Evolutionary conservation across 352 stramenopile genomes (phyloP).

Genomic region (Phytopythium montanum): DNA sequence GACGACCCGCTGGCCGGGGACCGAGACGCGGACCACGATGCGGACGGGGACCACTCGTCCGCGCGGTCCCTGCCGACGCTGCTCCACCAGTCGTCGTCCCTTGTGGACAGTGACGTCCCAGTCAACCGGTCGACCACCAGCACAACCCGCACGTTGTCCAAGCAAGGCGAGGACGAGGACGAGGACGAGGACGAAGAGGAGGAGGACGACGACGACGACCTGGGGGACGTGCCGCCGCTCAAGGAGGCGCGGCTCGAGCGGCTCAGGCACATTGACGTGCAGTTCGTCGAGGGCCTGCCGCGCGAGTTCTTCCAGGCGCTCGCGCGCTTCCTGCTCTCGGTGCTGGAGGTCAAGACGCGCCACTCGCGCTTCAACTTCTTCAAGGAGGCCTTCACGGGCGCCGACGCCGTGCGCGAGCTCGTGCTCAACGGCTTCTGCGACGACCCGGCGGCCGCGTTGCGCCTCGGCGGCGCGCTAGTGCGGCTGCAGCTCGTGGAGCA

Average conservation of each 20-base stretch:
- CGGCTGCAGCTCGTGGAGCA: conserved; percentile 83
- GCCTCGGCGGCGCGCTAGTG: conserved; percentile 78
- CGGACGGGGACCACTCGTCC: conserved; percentile 24
- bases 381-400: conserved; percentile 82
- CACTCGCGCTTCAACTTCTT: conserved; percentile 86
- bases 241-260: conserved; percentile 71
- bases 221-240: conserved; percentile 47
- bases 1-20: conserved; percentile 2
- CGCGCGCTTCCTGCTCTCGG: conserved; percentile 66
- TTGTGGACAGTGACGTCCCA: neutral
- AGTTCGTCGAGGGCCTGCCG: conserved; percentile 75
- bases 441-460: conserved; percentile 62
- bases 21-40: neutral
- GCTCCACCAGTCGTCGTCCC: conserved; percentile 8
- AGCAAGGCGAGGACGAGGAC: conserved; percentile 7
- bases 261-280: conserved; percentile 72
- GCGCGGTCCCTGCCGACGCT: conserved; percentile 13
- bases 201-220: conserved; percentile 31
- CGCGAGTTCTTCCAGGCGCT: conserved; percentile 78
- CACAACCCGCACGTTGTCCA: conserved; percentile 10
- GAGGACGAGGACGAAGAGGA: conserved; percentile 15
- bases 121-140: conserved; percentile 6
- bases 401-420: conserved; percentile 71
- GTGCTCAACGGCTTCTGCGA: conserved; percentile 72
- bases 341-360: conserved; percentile 76